Evolutionary conservation across 2,329 filamentous ascomycete species (phyloP).

Genomic region (Penicillium sp.): DNA sequence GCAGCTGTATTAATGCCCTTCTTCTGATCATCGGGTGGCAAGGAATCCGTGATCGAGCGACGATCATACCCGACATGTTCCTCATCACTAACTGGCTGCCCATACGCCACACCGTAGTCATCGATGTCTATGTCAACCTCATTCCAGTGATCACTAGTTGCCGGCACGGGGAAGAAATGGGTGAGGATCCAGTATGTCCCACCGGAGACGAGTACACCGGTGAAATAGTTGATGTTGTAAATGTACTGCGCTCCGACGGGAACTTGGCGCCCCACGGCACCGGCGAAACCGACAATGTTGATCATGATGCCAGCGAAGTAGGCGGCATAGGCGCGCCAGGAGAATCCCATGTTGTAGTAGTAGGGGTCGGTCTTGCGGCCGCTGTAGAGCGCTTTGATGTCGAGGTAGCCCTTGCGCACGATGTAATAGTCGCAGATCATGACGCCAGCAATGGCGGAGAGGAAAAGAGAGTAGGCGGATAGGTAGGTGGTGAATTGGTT

Average conservation of each 20-base stretch:
- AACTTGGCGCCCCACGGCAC: constrained; percentile 73
- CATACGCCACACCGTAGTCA: constrained; percentile 40
- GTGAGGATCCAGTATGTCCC: constrained; percentile 73
- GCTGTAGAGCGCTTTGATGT: constrained; percentile 79
- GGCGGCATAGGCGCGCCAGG: constrained; percentile 83
- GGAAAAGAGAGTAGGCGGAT: constrained; percentile 88
- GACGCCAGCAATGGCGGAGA: constrained; percentile 92
- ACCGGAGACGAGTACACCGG: constrained; percentile 75
- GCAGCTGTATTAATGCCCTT: constrained; percentile 31
- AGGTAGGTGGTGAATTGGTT: constrained; percentile 93
- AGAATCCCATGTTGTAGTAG: constrained; percentile 73
- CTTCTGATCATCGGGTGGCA: constrained; percentile 30
- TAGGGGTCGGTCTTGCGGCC: constrained; percentile 68
- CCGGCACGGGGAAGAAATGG: constrained; percentile 72
- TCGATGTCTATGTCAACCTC: constrained; percentile 63
- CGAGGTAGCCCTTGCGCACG: constrained; percentile 80
- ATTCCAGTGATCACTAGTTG: constrained; percentile 76
- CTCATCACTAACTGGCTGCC: constrained; percentile 36
- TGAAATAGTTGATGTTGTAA: constrained; percentile 91
- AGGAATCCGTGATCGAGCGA: constrained; percentile 21
- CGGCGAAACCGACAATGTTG: constrained; percentile 90
- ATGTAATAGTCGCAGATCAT: constrained; percentile 88
- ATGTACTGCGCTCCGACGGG: constrained; percentile 82
- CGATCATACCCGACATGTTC: constrained; percentile 31
- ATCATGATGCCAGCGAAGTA: constrained; percentile 84